Conservation (phyloP, 2,329 filamentous ascomycete genomes). For the Neofusicoccum kwambonambiense region DNA sequence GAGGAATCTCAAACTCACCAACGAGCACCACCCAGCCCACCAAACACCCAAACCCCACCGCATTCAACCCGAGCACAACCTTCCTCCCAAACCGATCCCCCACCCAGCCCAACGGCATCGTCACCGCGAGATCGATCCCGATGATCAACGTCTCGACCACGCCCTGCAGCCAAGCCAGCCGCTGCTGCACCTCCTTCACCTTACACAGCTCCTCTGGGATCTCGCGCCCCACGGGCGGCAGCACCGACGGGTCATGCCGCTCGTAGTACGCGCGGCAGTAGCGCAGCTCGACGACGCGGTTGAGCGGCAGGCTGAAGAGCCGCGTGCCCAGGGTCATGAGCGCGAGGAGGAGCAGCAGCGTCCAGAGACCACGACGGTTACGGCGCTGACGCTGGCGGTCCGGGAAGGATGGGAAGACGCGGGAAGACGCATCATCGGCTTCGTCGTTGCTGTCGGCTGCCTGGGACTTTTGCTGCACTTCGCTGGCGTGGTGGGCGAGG, state of each 20-base stretch:
- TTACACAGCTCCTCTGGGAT: conserved; percentile 57
- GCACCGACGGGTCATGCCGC: conserved; percentile 38
- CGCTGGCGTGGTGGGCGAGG: background rate
- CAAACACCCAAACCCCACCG: conserved; percentile 31
- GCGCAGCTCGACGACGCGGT: conserved; percentile 36
- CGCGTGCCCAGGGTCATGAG: conserved; percentile 33
- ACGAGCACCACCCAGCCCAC: conserved; percentile 33
- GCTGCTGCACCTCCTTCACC: conserved; percentile 50
- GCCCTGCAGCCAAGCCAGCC: conserved; percentile 55
- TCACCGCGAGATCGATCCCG: conserved; percentile 34
- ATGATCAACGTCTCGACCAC: conserved; percentile 39
- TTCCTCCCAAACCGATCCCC: conserved; percentile 30
- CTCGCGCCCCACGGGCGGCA: conserved; percentile 30
- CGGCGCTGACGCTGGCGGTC: background rate
- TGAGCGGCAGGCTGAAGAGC: conserved; percentile 38
- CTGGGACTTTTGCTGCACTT: background rate
- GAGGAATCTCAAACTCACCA: conserved; percentile 24
- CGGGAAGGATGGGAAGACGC: background rate
- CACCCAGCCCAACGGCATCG: conserved; percentile 36
- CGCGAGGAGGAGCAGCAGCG: conserved; percentile 31
- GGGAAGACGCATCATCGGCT: background rate
- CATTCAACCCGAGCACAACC: conserved; percentile 32
- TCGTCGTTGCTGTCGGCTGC: no score
- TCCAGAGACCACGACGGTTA: background rate
- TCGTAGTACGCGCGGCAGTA: conserved; percentile 52